A percentile compares a stretch with the other conserved stretches of the same genome.
These are phyloP conservation scores for Hypoxylon intermedium DNA, from an alignment of 495 filamentous ascomycete species.

Conservation along the genomic window DNA sequence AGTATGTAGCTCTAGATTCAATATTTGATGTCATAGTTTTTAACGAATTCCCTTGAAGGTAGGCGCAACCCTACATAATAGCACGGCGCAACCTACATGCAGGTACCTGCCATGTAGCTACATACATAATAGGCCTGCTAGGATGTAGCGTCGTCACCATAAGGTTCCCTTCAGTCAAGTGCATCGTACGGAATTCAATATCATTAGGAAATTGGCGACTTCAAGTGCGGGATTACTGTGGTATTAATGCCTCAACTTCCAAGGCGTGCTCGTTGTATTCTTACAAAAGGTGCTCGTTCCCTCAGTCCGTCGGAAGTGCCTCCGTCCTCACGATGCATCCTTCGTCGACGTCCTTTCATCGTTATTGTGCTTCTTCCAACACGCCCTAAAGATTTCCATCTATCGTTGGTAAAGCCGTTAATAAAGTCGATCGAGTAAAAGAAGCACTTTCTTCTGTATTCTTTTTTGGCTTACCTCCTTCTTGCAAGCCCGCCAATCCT, in stretches of 20 bases:
- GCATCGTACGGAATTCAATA: background rate
- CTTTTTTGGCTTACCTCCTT: constrained; percentile 75
- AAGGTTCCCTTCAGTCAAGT: no score
- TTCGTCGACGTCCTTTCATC: constrained; percentile 79
- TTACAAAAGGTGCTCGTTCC: constrained; percentile 4
- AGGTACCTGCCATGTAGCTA: no score
- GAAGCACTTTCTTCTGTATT: no score
- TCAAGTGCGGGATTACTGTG: constrained; percentile 16
- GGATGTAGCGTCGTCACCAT: no score
- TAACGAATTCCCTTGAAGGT: no score
- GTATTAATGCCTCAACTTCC: constrained; percentile 32
- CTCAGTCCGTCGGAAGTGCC: background rate
- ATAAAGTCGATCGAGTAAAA: constrained; percentile 5
- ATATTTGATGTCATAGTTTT: no score
- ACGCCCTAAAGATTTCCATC: constrained; percentile 92
- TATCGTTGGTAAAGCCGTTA: constrained; percentile 46
- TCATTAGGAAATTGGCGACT: background rate
- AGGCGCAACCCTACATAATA: no score
- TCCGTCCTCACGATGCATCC: constrained; percentile 54
- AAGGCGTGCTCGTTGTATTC: background rate
- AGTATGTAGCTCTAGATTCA: no score
- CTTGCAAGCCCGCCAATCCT: constrained; percentile 92
- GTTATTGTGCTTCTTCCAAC: constrained; percentile 93
- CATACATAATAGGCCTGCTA: no score
- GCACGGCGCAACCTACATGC: no score